Conservation (phyloP, 129 eudicot species). For the Arctium lappa region DNA sequence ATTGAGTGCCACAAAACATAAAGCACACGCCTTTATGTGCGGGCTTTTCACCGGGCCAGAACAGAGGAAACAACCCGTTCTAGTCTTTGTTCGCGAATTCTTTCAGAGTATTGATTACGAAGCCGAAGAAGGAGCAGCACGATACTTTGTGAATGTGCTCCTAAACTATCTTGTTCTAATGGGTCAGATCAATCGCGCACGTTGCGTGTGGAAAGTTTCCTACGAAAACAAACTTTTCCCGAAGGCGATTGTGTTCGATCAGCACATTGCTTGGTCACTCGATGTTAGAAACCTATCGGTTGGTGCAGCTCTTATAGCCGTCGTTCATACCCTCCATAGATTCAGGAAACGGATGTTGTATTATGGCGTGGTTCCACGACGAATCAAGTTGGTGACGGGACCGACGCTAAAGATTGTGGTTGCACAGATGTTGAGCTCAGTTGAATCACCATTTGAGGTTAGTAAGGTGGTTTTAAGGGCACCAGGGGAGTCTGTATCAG, state of each 20-base stretch:
- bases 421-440: slow-evolving; percentile 75
- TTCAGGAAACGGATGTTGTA: slow-evolving; percentile 95
- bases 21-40: slow-evolving; percentile 85
- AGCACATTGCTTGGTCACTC: slow-evolving; percentile 98
- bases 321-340: slow-evolving; percentile 95
- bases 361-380: slow-evolving; percentile 92
- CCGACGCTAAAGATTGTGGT: slow-evolving; percentile 88
- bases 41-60: slow-evolving; percentile 97
- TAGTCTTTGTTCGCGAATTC: slow-evolving; percentile 82
- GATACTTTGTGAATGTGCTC: slow-evolving; percentile 93
- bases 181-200: slow-evolving; percentile 98
- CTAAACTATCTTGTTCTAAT: slow-evolving; percentile 91
- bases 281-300: slow-evolving; percentile 95
- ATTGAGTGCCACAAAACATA: slow-evolving; percentile 73
- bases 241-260: slow-evolving; percentile 96
- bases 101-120: slow-evolving; percentile 95
- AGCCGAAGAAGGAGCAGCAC: slow-evolving; percentile 84
- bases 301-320: slow-evolving; percentile 96
- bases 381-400: slow-evolving; percentile 92
- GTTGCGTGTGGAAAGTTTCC: slow-evolving; percentile 98
- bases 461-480: slow-evolving; percentile 98
- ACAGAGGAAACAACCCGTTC: slow-evolving; percentile 89
- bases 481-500: slow-evolving; percentile 91
- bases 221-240: slow-evolving; percentile 96
- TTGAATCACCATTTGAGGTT: slow-evolving; percentile 95